phyloP scores from a whole-genome alignment of 768 basidiomycete genomes.

The Suillus clintonianus region DNA sequence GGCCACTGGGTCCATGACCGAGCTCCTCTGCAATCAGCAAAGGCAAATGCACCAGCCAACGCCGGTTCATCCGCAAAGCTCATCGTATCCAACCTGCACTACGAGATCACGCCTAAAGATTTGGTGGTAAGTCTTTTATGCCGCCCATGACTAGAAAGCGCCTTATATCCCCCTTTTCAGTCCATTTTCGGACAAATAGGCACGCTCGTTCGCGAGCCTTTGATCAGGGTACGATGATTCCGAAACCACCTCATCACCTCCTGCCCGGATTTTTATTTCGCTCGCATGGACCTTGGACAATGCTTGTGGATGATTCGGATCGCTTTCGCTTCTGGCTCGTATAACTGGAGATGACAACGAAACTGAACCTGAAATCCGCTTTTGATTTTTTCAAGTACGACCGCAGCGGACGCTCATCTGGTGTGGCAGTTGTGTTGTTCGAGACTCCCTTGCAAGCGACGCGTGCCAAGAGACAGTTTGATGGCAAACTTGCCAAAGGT shows the following conservation, averaged over 20 bases:
- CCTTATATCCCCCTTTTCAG: constrained; percentile 38
- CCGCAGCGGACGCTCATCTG: constrained; percentile 89
- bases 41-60: constrained; percentile 24
- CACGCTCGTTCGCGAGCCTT: constrained; percentile 89
- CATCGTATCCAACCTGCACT: constrained; percentile 86
- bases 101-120: constrained; percentile 88
- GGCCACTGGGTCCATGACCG: constrained; percentile 80
- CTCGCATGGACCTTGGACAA: constrained; percentile 30
- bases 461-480: constrained; percentile 79
- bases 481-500: constrained; percentile 92
- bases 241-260: constrained; percentile 35
- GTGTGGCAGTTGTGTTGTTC: constrained; percentile 78
- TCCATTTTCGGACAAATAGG: constrained; percentile 91
- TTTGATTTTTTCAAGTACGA: constrained; percentile 78
- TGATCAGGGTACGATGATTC: constrained; percentile 87
- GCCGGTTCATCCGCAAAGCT: constrained; percentile 53
- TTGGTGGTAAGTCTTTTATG: constrained; percentile 63
- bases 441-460: constrained; percentile 79
- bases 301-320: constrained; percentile 28
- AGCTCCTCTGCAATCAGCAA: constrained; percentile 46
- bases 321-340: constrained; percentile 46
- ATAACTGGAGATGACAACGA: constrained; percentile 37
- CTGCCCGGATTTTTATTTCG: constrained; percentile 28
- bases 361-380: constrained; percentile 59
- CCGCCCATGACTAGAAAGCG: not conserved